A percentile compares a stretch with the other conserved stretches of the same genome.
phyloP scores from a whole-genome alignment of 148 eudicot species.

The Chenopodium suecicum region DNA sequence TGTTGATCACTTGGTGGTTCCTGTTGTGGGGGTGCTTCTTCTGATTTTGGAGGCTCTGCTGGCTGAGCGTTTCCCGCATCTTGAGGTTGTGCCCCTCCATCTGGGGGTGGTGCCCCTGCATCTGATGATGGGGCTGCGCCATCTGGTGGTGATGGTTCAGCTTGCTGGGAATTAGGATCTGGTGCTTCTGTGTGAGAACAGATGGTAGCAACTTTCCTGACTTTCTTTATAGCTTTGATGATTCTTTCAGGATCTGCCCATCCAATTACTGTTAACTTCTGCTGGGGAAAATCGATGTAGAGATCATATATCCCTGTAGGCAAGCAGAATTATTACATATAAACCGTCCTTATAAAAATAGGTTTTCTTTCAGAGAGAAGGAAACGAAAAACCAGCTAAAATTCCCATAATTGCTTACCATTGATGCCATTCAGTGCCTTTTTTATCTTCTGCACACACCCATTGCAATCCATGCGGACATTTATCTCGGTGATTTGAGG shows the following conservation, averaged over 20 bases:
- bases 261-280: constrained; percentile 69
- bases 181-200: constrained; percentile 65
- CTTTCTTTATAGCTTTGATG: constrained; percentile 76
- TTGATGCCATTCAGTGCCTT: constrained; percentile 74
- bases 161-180: constrained; percentile 36
- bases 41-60: constrained; percentile 33
- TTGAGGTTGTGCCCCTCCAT: constrained; percentile 32
- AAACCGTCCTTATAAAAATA: not conserved
- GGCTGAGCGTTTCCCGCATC: constrained; percentile 33
- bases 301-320: constrained; percentile 70
- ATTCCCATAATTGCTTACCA: constrained; percentile 45
- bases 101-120: constrained; percentile 27
- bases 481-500: constrained; percentile 76
- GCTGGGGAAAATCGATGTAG: constrained; percentile 65
- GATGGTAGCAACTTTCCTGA: constrained; percentile 72
- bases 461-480: constrained; percentile 93
- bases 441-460: constrained; percentile 92
- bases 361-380: not conserved
- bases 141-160: constrained; percentile 26
- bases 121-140: constrained; percentile 27
- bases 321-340: constrained; percentile 3
- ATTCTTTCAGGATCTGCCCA: constrained; percentile 82
- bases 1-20: constrained; percentile 37
- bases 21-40: constrained; percentile 27
- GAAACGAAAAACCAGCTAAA: not conserved